Evolutionary conservation across 2,329 filamentous ascomycete genomes (phyloP).

Genomic region (Verticillium dahliae): DNA sequence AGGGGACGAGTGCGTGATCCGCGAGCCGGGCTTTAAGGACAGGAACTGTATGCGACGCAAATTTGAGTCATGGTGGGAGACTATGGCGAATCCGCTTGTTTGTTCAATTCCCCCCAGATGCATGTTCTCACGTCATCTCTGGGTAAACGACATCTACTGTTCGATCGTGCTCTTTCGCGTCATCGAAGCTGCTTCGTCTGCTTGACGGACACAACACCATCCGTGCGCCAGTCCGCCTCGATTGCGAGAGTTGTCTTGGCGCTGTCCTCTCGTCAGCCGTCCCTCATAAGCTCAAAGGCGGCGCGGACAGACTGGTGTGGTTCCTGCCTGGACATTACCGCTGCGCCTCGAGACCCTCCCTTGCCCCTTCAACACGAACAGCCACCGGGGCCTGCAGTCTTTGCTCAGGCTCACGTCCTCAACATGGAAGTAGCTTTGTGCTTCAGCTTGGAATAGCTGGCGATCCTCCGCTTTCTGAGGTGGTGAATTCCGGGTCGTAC

Average conservation of each 20-base stretch:
- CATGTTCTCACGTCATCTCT: neutral
- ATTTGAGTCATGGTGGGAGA: neutral
- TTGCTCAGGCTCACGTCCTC: neutral
- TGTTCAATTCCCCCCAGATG: neutral
- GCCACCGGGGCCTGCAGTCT: neutral
- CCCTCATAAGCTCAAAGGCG: neutral
- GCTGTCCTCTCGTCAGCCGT: neutral
- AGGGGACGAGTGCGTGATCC: neutral
- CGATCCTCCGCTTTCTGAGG: neutral
- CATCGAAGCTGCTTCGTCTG: neutral
- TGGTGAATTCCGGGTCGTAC: neutral
- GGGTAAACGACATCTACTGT: neutral
- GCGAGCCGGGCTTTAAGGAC: neutral
- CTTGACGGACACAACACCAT: neutral
- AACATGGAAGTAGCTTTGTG: neutral
- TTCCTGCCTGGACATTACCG: neutral
- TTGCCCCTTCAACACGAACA: neutral
- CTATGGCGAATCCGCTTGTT: neutral
- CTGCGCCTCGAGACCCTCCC: neutral
- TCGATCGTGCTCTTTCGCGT: neutral
- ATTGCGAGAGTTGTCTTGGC: slow-evolving; percentile 4
- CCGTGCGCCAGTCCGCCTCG: slow-evolving; percentile 7
- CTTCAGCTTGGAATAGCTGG: neutral
- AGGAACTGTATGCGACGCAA: neutral
- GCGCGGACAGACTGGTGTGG: neutral